These are phyloP conservation scores for Penicillium taxi DNA, from an alignment of 495 filamentous ascomycete species.

Conservation along the genomic window DNA sequence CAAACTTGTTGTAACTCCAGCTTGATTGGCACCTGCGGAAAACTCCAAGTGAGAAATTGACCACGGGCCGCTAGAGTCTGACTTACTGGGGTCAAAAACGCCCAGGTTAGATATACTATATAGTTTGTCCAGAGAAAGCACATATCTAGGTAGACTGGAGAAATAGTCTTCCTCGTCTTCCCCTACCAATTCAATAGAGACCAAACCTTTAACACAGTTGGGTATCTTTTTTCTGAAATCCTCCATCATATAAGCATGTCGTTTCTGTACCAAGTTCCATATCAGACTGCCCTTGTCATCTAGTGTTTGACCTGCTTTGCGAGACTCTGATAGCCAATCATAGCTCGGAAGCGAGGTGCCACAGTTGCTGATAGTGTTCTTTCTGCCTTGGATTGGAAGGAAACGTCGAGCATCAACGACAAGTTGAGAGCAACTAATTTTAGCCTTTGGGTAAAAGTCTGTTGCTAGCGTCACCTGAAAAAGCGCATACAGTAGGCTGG, in stretches of 20 bases:
- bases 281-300: not conserved
- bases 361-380: not conserved
- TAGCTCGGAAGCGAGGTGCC: not conserved
- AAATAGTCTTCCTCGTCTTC: slow-evolving; percentile 3
- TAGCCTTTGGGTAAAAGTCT: slow-evolving; percentile 1
- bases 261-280: not conserved
- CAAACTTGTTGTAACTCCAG: not conserved
- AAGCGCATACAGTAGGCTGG: not conserved
- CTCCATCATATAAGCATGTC: not conserved
- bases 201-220: not conserved
- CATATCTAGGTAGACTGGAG: not conserved
- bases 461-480: not conserved
- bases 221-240: slow-evolving; percentile 1
- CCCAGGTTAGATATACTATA: slow-evolving; percentile 1
- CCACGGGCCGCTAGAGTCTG: not conserved
- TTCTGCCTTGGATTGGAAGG: not conserved
- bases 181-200: not conserved
- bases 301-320: not conserved
- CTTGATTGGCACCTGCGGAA: not conserved
- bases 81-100: not conserved
- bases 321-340: not conserved
- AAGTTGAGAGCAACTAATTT: not conserved
- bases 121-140: not conserved
- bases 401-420: not conserved
- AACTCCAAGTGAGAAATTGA: slow-evolving; percentile 1